Base-by-base conservation (phyloP, 176 grass and related monocot species). In the Oryza coarctata region DNA sequence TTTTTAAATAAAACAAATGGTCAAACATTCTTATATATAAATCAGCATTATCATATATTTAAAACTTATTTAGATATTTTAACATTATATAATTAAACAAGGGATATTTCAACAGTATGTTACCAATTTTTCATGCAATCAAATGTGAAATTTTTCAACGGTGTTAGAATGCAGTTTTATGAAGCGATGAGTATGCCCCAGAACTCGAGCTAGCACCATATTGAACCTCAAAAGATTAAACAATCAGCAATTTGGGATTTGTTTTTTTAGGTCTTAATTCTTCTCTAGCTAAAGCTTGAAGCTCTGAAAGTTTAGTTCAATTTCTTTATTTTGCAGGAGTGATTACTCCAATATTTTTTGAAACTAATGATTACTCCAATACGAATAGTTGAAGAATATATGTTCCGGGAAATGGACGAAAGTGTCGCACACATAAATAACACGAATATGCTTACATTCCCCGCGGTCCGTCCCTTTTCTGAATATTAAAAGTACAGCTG, bases 151-250 rank as follows among this genome's bases (percentile, higher is more conserved):
- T 11, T n/a, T n/a, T n/a, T n/a, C n/a, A 2, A 70, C 1, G 18
- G 7, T 58, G 3, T 6, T 30, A 76, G 6, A 40, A 65, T 41
- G 27, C 12, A 35, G 5, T 43, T 76, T 25, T 76, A 29, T 34
- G 27, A 11, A 22, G 9, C 3, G 39, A 63, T 38, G 57, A 17
- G 3, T 23, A 57, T n/a, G 22, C 13, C 28, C 73, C 44, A 5
- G 6, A 70, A 76, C 38, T 62, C 29, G 68, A 68, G 9, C 3
- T 44, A 70, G 23, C 11, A 29, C 36, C 39, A 76, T 5, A 26
- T 13, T 75, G 65, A 63, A 47, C 6, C n/a, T 39, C 32, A n/a
- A 87, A 57, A 5, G 1, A 44, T 74, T 33, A 80, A 79, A 31
- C 12, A 10, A 15, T 17, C 10, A 25, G n/a, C 15, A 23, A 3